These are phyloP conservation scores for Ceratocystis albifundus DNA, from an alignment of 2,329 filamentous ascomycete species.

Conservation along the genomic window DNA sequence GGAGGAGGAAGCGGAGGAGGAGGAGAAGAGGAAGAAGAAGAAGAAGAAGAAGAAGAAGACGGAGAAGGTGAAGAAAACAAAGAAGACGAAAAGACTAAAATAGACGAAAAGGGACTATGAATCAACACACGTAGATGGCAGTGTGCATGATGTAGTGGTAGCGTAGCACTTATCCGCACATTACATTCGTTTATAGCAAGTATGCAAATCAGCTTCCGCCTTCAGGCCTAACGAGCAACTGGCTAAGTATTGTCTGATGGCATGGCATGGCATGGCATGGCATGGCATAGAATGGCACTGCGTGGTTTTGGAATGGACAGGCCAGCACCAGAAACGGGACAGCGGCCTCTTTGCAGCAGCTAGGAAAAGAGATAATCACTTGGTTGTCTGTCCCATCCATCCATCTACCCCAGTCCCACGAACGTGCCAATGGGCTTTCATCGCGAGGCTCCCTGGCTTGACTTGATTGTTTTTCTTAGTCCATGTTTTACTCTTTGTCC, in stretches of 20 bases:
- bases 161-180: too few relatives aligned
- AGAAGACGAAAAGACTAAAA: too few relatives aligned
- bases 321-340: neutral
- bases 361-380: neutral
- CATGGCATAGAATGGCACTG: neutral
- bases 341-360: neutral
- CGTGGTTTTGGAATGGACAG: constrained; percentile 7
- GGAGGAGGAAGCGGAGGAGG: neutral
- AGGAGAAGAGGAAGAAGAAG: neutral
- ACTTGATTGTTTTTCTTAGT: neutral
- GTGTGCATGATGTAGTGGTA: too few relatives aligned
- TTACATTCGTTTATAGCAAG: too few relatives aligned
- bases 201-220: too few relatives aligned
- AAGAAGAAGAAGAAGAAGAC: neutral
- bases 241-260: too few relatives aligned
- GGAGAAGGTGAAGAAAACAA: neutral
- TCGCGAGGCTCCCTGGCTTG: neutral
- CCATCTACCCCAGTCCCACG: neutral
- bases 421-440: constrained; percentile 4
- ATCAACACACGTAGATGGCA: neutral
- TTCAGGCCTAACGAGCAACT: too few relatives aligned
- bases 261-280: constrained; percentile 3
- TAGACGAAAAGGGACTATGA: too few relatives aligned
- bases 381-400: neutral
- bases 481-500: neutral